phyloP scores from a whole-genome alignment of 306 rosid genomes.

The Castanea crenata region DNA sequence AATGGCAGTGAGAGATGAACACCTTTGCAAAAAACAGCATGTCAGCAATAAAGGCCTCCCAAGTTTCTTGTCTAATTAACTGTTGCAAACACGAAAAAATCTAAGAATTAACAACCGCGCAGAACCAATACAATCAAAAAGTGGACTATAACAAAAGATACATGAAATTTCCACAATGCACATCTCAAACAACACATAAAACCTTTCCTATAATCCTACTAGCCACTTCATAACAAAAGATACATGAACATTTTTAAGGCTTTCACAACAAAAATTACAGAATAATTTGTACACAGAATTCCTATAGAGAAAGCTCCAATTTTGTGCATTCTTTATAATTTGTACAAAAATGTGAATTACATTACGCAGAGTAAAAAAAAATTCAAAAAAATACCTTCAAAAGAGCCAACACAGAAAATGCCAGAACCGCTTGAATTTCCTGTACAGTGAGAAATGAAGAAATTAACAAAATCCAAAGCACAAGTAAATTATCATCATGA shows the following conservation, averaged over 20 bases:
- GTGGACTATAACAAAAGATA: not conserved
- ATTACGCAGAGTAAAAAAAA: not conserved
- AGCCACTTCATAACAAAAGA: not conserved
- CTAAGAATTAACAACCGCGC: not conserved
- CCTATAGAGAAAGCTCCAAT: too few species aligned
- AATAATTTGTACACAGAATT: too few species aligned
- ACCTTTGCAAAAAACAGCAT: slow-evolving; percentile 79
- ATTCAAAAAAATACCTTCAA: slow-evolving; percentile 51
- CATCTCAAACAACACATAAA: not conserved
- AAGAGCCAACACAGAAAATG: slow-evolving; percentile 48
- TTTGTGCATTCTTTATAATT: too few species aligned
- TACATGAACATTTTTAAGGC: too few species aligned
- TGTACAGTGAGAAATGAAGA: slow-evolving; percentile 1
- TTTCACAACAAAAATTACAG: too few species aligned
- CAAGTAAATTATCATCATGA: not conserved
- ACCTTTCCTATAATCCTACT: not conserved
- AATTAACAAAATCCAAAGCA: not conserved
- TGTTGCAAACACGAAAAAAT: slow-evolving; percentile 28
- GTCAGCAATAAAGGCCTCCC: slow-evolving; percentile 75
- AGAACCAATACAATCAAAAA: not conserved
- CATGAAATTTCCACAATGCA: not conserved
- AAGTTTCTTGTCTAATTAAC: slow-evolving; percentile 76
- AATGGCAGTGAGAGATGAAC: slow-evolving; percentile 2
- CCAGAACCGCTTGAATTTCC: slow-evolving; percentile 74
- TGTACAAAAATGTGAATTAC: too few species aligned